phyloP scores from a whole-genome alignment of 2,329 filamentous ascomycete species.

The Microdochium paspali region DNA sequence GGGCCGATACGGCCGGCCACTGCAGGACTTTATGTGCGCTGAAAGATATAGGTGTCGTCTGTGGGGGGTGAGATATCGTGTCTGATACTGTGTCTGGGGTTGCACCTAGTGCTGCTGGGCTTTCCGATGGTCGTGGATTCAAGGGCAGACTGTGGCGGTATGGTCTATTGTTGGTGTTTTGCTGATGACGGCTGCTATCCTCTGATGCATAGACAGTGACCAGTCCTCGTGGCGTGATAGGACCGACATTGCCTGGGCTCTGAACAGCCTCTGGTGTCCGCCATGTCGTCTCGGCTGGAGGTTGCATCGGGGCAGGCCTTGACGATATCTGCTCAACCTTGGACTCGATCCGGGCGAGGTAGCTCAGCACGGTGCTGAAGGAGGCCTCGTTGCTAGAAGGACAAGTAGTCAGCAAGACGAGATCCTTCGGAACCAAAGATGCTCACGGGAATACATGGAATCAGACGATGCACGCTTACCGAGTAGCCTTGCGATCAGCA shows the following conservation, averaged over 20 bases:
- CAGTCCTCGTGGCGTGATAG: neutral
- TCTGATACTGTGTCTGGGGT: neutral
- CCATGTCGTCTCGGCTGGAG: constrained; percentile 6
- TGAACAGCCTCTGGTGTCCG: constrained; percentile 2
- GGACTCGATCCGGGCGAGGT: constrained; percentile 39
- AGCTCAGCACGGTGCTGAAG: constrained; percentile 43
- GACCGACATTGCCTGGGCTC: neutral
- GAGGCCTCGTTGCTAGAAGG: constrained; percentile 38
- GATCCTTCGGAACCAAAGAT: neutral
- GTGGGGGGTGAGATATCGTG: neutral
- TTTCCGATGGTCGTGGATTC: neutral
- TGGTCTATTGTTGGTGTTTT: neutral
- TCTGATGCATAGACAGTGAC: neutral
- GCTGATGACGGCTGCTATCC: neutral
- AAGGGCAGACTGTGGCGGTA: neutral
- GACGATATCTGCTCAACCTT: constrained; percentile 39
- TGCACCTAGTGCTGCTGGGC: neutral
- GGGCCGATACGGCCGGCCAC: neutral
- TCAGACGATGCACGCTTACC: constrained; percentile 23
- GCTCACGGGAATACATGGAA: too few relatives aligned
- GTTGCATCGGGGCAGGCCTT: constrained; percentile 17
- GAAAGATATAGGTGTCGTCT: neutral
- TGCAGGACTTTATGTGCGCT: neutral
- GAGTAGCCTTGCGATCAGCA: constrained; percentile 41
- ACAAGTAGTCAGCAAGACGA: neutral